These are phyloP conservation scores for Pleurotus ostreatus DNA, from an alignment of 768 basidiomycete genomes.

Conservation along the genomic window DNA sequence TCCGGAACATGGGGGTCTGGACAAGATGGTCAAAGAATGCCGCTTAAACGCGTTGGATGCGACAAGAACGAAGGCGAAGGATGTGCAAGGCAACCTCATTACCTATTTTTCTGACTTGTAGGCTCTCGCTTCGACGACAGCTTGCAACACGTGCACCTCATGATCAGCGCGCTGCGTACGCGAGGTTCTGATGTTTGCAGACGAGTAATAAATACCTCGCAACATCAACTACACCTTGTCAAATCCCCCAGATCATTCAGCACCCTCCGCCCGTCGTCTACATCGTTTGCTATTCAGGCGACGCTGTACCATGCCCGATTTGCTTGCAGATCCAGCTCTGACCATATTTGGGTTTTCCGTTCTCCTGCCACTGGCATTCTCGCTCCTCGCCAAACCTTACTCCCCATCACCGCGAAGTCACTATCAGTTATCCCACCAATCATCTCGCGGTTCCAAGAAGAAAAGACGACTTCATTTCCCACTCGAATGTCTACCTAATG, in stretches of 20 bases:
- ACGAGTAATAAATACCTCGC: too few species aligned
- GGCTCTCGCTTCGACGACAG: background rate
- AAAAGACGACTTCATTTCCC: background rate
- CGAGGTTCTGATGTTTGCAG: too few species aligned
- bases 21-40: conserved; percentile 41
- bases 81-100: conserved; percentile 41
- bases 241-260: too few species aligned
- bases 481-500: background rate
- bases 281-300: too few species aligned
- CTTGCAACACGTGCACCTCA: too few species aligned
- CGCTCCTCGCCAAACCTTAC: background rate
- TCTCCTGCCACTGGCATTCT: background rate
- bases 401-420: background rate
- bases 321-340: background rate
- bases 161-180: too few species aligned
- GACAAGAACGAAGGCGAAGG: conserved; percentile 38
- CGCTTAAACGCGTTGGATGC: conserved; percentile 38
- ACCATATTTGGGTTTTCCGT: conserved; percentile 2
- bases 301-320: background rate
- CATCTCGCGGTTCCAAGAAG: background rate
- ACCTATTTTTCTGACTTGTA: conserved; percentile 42
- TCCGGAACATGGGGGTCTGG: conserved; percentile 30
- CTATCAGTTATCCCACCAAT: background rate
- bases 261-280: too few species aligned
- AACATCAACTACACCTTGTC: too few species aligned